Evolutionary conservation across 495 filamentous ascomycete genomes (phyloP).

Genomic region (Penicillium herquei): DNA sequence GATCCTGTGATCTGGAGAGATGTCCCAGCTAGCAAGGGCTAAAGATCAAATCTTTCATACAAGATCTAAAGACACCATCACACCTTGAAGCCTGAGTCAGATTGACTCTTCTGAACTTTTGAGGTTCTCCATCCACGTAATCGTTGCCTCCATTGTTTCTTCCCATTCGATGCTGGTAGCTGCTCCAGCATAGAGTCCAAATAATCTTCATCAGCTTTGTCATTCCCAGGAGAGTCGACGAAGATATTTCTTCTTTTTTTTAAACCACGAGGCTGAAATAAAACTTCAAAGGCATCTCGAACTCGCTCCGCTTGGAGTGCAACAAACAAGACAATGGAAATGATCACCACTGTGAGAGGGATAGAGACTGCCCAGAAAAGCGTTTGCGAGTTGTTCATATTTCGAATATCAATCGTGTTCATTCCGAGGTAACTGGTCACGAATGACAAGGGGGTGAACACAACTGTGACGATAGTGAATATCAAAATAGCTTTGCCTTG

Average conservation of each 20-base stretch:
- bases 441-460: constrained; percentile 43
- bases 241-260: neutral
- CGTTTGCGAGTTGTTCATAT: constrained; percentile 46
- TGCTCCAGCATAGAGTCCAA: neutral
- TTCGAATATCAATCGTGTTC: constrained; percentile 50
- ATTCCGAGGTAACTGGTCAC: constrained; percentile 43
- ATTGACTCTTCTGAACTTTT: neutral
- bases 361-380: constrained; percentile 49
- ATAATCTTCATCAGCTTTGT: neutral
- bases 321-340: neutral
- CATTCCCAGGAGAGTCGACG: neutral
- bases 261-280: neutral
- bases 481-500: constrained; percentile 32
- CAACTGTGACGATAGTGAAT: constrained; percentile 43
- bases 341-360: constrained; percentile 42
- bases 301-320: neutral
- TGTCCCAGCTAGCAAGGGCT: too few relatives aligned
- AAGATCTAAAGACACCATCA: too few relatives aligned
- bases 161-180: neutral
- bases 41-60: too few relatives aligned
- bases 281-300: neutral
- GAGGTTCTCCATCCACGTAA: neutral
- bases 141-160: neutral
- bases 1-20: too few relatives aligned
- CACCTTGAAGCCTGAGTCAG: neutral